Base-by-base conservation (phyloP, 495 filamentous ascomycete species). In the Xylaria acuta region DNA sequence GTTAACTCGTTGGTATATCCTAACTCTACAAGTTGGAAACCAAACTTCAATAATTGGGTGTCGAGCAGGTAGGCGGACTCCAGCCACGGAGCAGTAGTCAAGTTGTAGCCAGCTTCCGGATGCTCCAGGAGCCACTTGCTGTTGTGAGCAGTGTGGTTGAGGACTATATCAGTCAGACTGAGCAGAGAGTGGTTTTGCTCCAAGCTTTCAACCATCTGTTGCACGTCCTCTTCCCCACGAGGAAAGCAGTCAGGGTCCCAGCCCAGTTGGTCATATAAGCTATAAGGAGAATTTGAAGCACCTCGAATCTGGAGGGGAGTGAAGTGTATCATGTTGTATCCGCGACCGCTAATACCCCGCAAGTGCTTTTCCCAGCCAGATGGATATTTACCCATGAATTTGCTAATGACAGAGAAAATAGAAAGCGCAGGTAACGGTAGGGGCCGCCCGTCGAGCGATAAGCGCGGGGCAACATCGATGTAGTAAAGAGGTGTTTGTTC, bases 241-340 rank as follows among this genome's bases (percentile, higher is more conserved):
- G 95, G 94, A 76, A 99, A 98, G 63, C 88, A 87, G 9, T 82
- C 86, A 4, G 92, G 88, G 77, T 98, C 97, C 84, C 97, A 99
- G 38, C 87, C 83, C 41, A 95, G 85, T 82, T 98, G 97, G 76
- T 99, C 92, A 77, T 92, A 97, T 69, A 99, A 89, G 80, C 95
- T 98, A 86, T 98, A 99, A 0, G 97, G 97, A 14, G 97, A 98
- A 78, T 98, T 97, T 18, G 95, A 98, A 18, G 84, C 87, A 34
- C 97, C 97, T 58, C 97, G 89, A 67, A 92, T 86, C 87, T 94
- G 96, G 75, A 98, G 84, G 9, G 97, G 97, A 5, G 97, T 97
- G 78, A 98, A 99, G 81, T 99, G 97, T 67, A 99, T 89, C 94
- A 98, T 97, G 81, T 99, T 99, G 83, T 99, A 99, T 8, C 94